Conservation (phyloP, 108 stramenopile genomes). For the Skeletonema marinoi region DNA sequence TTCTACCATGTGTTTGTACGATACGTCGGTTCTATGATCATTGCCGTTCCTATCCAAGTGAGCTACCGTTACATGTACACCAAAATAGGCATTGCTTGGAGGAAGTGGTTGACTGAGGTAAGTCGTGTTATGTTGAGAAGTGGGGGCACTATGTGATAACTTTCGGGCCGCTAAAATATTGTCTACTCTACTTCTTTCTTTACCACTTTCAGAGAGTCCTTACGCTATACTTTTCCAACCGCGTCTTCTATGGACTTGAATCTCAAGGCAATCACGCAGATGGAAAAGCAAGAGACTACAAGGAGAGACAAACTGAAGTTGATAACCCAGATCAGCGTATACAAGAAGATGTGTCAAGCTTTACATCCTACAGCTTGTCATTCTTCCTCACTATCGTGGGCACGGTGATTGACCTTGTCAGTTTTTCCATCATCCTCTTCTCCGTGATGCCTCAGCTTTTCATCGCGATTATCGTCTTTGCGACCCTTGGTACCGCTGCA, state of each 20-base stretch:
- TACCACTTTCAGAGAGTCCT: slow-evolving; percentile 23
- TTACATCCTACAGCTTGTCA: slow-evolving; percentile 62
- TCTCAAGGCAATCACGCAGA: neutral
- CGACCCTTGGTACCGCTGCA: slow-evolving; percentile 46
- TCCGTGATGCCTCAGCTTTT: slow-evolving; percentile 69
- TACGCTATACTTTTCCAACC: slow-evolving; percentile 56
- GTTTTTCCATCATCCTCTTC: slow-evolving; percentile 70
- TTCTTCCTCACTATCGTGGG: slow-evolving; percentile 68
- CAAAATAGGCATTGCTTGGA: slow-evolving; percentile 64
- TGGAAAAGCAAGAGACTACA: slow-evolving; percentile 1
- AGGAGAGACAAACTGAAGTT: slow-evolving; percentile 35
- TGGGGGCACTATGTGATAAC: neutral
- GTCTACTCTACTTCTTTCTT: neutral
- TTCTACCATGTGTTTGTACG: slow-evolving; percentile 50
- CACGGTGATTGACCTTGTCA: slow-evolving; percentile 63
- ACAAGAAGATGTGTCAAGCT: slow-evolving; percentile 69
- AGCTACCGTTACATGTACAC: slow-evolving; percentile 64
- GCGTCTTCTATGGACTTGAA: slow-evolving; percentile 63
- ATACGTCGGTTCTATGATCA: slow-evolving; percentile 53
- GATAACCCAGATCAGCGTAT: slow-evolving; percentile 86
- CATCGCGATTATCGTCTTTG: slow-evolving; percentile 62
- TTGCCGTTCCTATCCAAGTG: slow-evolving; percentile 74
- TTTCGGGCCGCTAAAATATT: neutral
- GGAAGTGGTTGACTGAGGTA: slow-evolving; percentile 84
- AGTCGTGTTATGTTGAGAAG: neutral